phyloP scores from a whole-genome alignment of 345 rosid species.

The Arabis hirsuta region DNA sequence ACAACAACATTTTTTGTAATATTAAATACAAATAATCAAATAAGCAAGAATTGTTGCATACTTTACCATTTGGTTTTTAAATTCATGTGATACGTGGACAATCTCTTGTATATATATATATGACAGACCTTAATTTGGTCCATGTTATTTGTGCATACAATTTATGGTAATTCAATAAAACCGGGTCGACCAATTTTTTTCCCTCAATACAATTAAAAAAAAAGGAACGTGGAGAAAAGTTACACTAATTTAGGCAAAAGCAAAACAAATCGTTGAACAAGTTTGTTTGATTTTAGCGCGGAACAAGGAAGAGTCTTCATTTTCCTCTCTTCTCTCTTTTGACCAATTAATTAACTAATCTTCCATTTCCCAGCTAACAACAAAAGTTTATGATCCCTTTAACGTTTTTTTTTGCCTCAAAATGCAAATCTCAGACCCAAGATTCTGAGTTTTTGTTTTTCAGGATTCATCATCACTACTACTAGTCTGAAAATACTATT shows the following conservation, averaged over 20 bases:
- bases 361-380: slow-evolving; percentile 17
- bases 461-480: slow-evolving; percentile 35
- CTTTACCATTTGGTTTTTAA: no score
- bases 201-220: background rate
- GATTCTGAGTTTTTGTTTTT: slow-evolving; percentile 29
- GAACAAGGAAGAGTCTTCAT: slow-evolving; percentile 33
- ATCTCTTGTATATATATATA: no score
- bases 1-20: no score
- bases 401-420: slow-evolving; percentile 24
- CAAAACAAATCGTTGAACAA: slow-evolving; percentile 38
- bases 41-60: no score
- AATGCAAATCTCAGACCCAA: slow-evolving; percentile 33
- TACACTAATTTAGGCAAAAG: slow-evolving; percentile 34
- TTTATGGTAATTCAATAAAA: slow-evolving; percentile 29
- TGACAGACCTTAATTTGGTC: no score
- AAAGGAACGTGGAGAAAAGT: slow-evolving; percentile 1
- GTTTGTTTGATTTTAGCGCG: slow-evolving; percentile 34
- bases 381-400: background rate
- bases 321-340: slow-evolving; percentile 33
- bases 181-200: slow-evolving; percentile 13
- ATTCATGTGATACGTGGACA: no score
- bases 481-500: slow-evolving; percentile 27
- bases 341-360: slow-evolving; percentile 27
- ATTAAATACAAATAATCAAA: no score
- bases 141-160: no score